A percentile compares a stretch with the other conserved stretches of the same genome.
Evolutionary conservation across 148 eudicot species (phyloP).

Genomic region (Mesembryanthemum crystallinum): DNA sequence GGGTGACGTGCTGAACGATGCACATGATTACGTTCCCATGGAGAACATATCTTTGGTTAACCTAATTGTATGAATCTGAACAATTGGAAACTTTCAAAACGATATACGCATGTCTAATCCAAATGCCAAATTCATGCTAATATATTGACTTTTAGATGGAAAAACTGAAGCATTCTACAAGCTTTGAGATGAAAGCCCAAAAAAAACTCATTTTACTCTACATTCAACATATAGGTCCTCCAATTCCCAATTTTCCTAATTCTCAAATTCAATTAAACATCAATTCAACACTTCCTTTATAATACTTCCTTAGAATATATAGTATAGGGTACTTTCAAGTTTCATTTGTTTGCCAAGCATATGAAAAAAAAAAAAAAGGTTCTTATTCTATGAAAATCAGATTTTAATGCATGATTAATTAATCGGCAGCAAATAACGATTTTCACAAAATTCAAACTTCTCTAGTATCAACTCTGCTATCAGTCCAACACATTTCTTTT

Average conservation of each 20-base stretch:
- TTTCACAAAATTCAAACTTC: not conserved
- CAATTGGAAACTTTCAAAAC: not conserved
- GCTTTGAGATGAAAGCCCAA: not conserved
- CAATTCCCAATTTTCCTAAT: not conserved
- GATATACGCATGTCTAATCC: not conserved
- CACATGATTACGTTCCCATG: too few species aligned
- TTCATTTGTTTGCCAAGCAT: too few species aligned
- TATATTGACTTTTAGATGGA: not conserved
- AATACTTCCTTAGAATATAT: too few species aligned
- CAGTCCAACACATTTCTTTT: constrained; percentile 4
- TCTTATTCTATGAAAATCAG: too few species aligned
- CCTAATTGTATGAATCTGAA: too few species aligned
- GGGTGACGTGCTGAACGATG: too few species aligned
- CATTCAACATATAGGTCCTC: not conserved
- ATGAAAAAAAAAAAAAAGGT: too few species aligned
- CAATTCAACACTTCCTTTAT: not conserved
- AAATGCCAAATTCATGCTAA: not conserved
- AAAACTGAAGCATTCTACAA: not conserved
- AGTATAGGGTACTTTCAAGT: too few species aligned
- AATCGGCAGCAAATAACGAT: too few species aligned
- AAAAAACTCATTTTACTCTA: not conserved
- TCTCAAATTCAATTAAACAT: not conserved
- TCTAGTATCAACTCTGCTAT: not conserved
- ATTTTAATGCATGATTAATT: too few species aligned
- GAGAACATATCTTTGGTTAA: too few species aligned